These are phyloP conservation scores for Achlya hypogyna DNA, from an alignment of 352 stramenopile species.

Conservation along the genomic window DNA sequence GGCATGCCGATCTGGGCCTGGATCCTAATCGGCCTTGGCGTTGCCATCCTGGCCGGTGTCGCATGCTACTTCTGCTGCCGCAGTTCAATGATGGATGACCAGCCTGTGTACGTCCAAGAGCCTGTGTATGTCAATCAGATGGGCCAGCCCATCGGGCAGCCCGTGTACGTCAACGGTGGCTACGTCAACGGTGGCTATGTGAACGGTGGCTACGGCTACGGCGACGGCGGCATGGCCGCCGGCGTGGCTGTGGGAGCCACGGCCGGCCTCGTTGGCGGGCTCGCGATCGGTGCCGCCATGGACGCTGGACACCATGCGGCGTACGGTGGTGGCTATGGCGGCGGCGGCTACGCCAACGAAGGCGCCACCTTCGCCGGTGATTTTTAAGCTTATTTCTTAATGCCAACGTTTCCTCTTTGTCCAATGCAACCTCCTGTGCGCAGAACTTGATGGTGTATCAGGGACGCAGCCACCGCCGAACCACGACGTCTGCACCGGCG, in stretches of 20 bases:
- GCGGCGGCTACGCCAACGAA: not conserved
- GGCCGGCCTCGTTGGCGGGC: constrained; percentile 10
- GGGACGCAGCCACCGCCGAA: no score
- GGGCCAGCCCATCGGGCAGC: no score
- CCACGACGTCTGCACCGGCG: no score
- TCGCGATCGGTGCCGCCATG: constrained; percentile 7
- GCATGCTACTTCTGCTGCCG: not conserved
- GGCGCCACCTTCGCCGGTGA: constrained; percentile 3
- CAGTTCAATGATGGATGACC: not conserved
- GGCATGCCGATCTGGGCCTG: not conserved
- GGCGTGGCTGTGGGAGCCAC: constrained; percentile 5
- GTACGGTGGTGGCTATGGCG: constrained; percentile 3
- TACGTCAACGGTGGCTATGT: not conserved
- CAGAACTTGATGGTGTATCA: no score
- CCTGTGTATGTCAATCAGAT: no score
- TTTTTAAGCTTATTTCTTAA: not conserved
- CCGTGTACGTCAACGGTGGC: not conserved
- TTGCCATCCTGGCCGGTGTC: not conserved
- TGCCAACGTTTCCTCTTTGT: no score
- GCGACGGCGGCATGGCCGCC: not conserved
- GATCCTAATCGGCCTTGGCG: not conserved
- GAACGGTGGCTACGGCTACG: not conserved
- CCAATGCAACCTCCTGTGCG: no score
- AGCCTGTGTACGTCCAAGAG: not conserved
- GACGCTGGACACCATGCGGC: not conserved